A percentile compares a stretch with the other conserved stretches of the same genome.
phyloP scores from a whole-genome alignment of 257 asterid species.

The Solanum chiquidenum region DNA sequence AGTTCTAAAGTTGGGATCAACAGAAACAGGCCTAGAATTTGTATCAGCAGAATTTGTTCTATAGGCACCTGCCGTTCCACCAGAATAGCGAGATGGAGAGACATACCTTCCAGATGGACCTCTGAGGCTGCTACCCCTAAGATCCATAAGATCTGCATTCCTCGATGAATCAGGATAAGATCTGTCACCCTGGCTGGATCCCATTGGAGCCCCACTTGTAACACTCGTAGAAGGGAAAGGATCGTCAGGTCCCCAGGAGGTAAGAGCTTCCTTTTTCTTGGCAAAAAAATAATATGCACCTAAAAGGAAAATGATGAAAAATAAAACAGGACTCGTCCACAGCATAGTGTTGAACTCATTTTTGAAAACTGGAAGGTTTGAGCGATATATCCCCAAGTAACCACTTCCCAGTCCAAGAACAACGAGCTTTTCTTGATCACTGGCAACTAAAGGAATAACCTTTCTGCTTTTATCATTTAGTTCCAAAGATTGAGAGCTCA shows the following conservation, averaged over 20 bases:
- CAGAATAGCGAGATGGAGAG: conserved; percentile 60
- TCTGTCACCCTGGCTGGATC: conserved; percentile 35
- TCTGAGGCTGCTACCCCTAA: conserved; percentile 46
- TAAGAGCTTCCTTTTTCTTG: conserved; percentile 83
- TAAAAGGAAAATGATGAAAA: conserved; percentile 72
- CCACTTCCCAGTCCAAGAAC: conserved; percentile 61
- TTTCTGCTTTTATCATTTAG: conserved; percentile 7
- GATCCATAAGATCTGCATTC: conserved; percentile 54
- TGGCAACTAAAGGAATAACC: conserved; percentile 42
- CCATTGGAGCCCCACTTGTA: conserved; percentile 38
- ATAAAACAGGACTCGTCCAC: conserved; percentile 85
- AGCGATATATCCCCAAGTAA: conserved; percentile 66
- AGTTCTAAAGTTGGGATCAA: conserved; percentile 52
- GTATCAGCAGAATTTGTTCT: conserved; percentile 34
- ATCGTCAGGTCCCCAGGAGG: conserved; percentile 91
- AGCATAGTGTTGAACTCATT: conserved; percentile 67
- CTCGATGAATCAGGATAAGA: conserved; percentile 56
- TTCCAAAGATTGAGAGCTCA: conserved; percentile 29
- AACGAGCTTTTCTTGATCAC: conserved; percentile 71
- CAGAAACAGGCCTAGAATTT: conserved; percentile 41
- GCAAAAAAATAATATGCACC: conserved; percentile 90
- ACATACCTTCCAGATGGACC: conserved; percentile 60
- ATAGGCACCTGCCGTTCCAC: conserved; percentile 37
- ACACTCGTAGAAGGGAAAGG: conserved; percentile 42
- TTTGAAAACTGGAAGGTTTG: conserved; percentile 69